Evolutionary conservation across 2,329 filamentous ascomycete genomes (phyloP), one percentile per base, ranked within the genome.

Genomic region (Fusarium albidum): DNA sequence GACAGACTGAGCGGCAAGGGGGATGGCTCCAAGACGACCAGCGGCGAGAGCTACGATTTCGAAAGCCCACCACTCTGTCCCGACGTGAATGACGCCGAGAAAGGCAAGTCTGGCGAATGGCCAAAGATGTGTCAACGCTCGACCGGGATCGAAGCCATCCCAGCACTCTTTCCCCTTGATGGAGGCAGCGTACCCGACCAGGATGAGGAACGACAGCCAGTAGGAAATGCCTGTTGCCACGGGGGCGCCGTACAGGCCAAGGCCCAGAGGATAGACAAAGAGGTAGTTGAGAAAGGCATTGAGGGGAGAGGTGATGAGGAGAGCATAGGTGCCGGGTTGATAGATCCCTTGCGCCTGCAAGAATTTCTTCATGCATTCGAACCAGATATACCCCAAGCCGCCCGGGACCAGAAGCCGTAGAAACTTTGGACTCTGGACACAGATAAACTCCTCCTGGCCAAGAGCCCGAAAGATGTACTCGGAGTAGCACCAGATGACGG

Each of bases 21-120:
- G 82, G 28, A 92, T 83, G 0, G 90, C 93, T 4, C 92, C 92
- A 0, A 96, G 82, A 29, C 87, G 83, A 1, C 92, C 92, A 6
- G 92, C 91, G 3, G 89, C 90, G 1, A 96, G 82, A 1, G 91
- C 91, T 2, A 96, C 91, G 61, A 96, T 94, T 73, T 96, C 92
- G 65, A 96, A 96, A 0, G 92, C 92, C 92, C 92, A 96, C 92
- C 91, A 96, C 73, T 96, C 92, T 0, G 91, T 95, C 4, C 91
- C 92, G 6, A 96, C 90, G 59, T 96, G 92, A 4, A 96, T 75
- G 34, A 96, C 80, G 0, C 92, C 92, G 0, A 96, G 77, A 12
- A 89, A 73, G 0, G 92, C 90, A 4, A 96, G 83, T 9, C 86
- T 84, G 2, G 89, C 81, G 69, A 96, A 96, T 0, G 86, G 85